These are phyloP conservation scores for Arachnopeziza araneosa DNA, from an alignment of 2,329 filamentous ascomycete species.

Conservation along the genomic window DNA sequence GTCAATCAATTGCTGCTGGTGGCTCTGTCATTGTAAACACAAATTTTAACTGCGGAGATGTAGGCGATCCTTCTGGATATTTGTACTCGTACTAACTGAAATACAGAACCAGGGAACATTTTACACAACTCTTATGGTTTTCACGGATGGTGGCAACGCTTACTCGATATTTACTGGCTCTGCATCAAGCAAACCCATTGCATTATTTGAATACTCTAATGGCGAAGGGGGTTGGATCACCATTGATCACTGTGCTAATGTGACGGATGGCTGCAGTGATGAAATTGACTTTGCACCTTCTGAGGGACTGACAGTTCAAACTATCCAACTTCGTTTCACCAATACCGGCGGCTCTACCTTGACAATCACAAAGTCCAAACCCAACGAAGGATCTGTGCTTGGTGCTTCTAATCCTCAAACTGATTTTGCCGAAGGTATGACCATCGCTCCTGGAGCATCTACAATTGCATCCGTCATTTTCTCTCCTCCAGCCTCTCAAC, in stretches of 20 bases:
- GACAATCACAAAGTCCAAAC: slow-evolving; percentile 26
- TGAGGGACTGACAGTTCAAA: slow-evolving; percentile 17
- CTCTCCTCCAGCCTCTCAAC: slow-evolving; percentile 7
- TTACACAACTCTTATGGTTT: slow-evolving; percentile 4
- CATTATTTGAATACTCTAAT: slow-evolving; percentile 8
- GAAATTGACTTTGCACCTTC: slow-evolving; percentile 11
- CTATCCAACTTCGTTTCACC: slow-evolving; percentile 20
- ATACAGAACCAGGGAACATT: slow-evolving; percentile 4
- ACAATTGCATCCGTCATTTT: slow-evolving; percentile 19
- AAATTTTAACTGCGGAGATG: slow-evolving; percentile 18
- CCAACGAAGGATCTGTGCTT: slow-evolving; percentile 20
- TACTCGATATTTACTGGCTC: slow-evolving; percentile 9
- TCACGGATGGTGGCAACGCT: slow-evolving; percentile 7
- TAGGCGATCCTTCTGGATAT: neutral
- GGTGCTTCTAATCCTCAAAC: slow-evolving; percentile 20
- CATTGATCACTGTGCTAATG: slow-evolving; percentile 3
- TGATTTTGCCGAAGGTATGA: slow-evolving; percentile 21
- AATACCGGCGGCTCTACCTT: slow-evolving; percentile 27
- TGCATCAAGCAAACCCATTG: neutral
- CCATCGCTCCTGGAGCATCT: slow-evolving; percentile 20
- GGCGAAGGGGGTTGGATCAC: slow-evolving; percentile 10
- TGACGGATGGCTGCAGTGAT: neutral
- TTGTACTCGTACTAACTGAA: neutral
- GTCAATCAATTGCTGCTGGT: slow-evolving; percentile 21
- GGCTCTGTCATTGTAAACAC: slow-evolving; percentile 21